Evolutionary conservation across 2,329 filamentous ascomycete genomes (phyloP).

Genomic region (Penicillium sp.): DNA sequence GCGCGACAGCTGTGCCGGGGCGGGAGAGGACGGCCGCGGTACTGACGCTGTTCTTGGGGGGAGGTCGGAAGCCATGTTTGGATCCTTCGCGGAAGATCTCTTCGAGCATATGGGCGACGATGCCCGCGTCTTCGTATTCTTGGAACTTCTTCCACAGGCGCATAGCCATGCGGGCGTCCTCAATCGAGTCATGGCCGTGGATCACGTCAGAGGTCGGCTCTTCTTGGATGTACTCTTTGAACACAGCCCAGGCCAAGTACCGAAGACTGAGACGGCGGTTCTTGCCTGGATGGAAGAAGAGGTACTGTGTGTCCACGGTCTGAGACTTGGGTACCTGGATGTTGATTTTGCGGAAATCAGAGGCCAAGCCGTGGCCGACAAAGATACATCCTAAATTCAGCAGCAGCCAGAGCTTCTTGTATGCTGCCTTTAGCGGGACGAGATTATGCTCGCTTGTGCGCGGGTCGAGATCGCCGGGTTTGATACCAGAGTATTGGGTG

Average conservation of each 20-base stretch:
- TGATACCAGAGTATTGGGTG: slow-evolving; percentile 91
- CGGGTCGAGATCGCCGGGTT: slow-evolving; percentile 78
- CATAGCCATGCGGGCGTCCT: slow-evolving; percentile 88
- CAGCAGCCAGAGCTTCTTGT: slow-evolving; percentile 97
- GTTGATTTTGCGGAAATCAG: slow-evolving; percentile 97
- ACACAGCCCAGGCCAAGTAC: slow-evolving; percentile 86
- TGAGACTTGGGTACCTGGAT: slow-evolving; percentile 90
- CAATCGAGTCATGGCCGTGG: slow-evolving; percentile 81
- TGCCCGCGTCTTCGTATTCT: slow-evolving; percentile 83
- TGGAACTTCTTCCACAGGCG: slow-evolving; percentile 87
- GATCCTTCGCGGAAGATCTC: slow-evolving; percentile 75
- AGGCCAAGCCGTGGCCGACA: slow-evolving; percentile 87
- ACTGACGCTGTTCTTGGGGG: slow-evolving; percentile 43
- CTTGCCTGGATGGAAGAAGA: slow-evolving; percentile 81
- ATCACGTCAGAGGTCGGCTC: slow-evolving; percentile 56
- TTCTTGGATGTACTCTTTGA: slow-evolving; percentile 92
- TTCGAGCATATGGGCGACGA: slow-evolving; percentile 78
- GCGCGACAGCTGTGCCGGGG: slow-evolving; percentile 42
- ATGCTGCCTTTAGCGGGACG: slow-evolving; percentile 83
- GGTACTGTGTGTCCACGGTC: slow-evolving; percentile 89
- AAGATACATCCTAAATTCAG: slow-evolving; percentile 94
- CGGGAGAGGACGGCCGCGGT: slow-evolving; percentile 35
- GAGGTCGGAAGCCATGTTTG: slow-evolving; percentile 60
- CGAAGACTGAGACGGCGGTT: slow-evolving; percentile 86
- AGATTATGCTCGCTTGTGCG: slow-evolving; percentile 77